These are phyloP conservation scores for Ocimum tenuiflorum DNA, from an alignment of 257 asterid genomes.

Conservation along the genomic window DNA sequence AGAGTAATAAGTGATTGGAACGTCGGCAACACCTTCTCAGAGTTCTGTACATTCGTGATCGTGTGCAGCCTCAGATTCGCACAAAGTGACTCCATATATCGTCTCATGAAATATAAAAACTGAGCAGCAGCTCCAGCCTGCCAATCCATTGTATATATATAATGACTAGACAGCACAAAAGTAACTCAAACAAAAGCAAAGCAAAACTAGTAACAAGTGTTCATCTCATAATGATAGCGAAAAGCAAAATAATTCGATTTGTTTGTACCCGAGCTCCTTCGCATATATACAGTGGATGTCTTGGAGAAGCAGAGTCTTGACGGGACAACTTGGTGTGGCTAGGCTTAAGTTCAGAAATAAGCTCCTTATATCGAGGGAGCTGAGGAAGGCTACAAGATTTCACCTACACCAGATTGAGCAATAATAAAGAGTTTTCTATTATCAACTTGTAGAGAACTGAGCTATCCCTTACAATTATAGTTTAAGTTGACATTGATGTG, in stretches of 20 bases:
- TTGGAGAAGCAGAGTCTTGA: constrained; percentile 43
- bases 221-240: not conserved
- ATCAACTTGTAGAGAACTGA: constrained; percentile 1
- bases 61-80: constrained; percentile 76
- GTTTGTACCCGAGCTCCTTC: constrained; percentile 63
- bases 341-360: constrained; percentile 60
- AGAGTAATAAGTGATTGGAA: constrained; percentile 1
- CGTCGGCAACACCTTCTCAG: constrained; percentile 56
- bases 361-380: constrained; percentile 65
- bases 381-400: constrained; percentile 54
- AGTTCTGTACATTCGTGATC: constrained; percentile 71
- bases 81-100: constrained; percentile 71
- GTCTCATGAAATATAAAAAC: constrained; percentile 47
- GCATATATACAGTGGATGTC: constrained; percentile 70
- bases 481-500: no score
- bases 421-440: constrained; percentile 3
- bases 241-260: not conserved
- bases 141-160: constrained; percentile 13
- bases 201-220: not conserved
- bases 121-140: constrained; percentile 76
- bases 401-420: constrained; percentile 40
- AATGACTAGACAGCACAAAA: not conserved
- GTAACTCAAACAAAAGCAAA: not conserved
- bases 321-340: constrained; percentile 48
- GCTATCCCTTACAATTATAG: not conserved